Percentiles rank a stretch among this genome's conserved stretches.
These are phyloP conservation scores for Suillus cothurnatus DNA, from an alignment of 768 basidiomycete genomes.

Conservation along the genomic window DNA sequence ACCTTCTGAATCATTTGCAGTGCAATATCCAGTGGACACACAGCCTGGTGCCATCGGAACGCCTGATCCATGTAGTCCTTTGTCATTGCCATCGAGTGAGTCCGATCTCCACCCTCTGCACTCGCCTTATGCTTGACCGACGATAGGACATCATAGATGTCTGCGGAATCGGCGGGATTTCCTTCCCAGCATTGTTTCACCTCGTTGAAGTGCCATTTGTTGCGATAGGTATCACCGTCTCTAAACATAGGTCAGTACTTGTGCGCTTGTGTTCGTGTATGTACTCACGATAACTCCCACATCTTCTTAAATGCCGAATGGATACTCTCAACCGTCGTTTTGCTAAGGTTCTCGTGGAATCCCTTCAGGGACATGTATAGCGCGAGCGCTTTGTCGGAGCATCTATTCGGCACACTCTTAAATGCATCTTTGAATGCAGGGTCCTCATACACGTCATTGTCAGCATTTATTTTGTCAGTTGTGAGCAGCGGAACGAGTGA, in stretches of 20 bases:
- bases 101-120: conserved; percentile 21
- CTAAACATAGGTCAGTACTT: not conserved
- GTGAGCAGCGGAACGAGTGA: no score
- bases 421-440: conserved; percentile 3
- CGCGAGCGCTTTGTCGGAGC: conserved; percentile 1
- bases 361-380: conserved; percentile 7
- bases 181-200: conserved; percentile 16
- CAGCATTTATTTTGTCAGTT: not conserved
- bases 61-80: not conserved
- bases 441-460: conserved; percentile 1
- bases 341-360: not conserved
- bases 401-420: not conserved
- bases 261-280: no score
- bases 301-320: conserved; percentile 10
- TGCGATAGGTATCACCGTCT: not conserved
- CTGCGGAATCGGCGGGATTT: conserved; percentile 28
- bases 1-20: no score
- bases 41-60: conserved; percentile 5
- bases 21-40: not conserved
- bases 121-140: conserved; percentile 25
- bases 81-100: conserved; percentile 32
- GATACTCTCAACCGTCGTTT: conserved; percentile 6
- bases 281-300: conserved; percentile 9
- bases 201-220: not conserved
- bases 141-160: conserved; percentile 26